Evolutionary conservation across 176 grass and related monocot genomes (phyloP).

Genomic region (Bolboschoenus planiculmis): DNA sequence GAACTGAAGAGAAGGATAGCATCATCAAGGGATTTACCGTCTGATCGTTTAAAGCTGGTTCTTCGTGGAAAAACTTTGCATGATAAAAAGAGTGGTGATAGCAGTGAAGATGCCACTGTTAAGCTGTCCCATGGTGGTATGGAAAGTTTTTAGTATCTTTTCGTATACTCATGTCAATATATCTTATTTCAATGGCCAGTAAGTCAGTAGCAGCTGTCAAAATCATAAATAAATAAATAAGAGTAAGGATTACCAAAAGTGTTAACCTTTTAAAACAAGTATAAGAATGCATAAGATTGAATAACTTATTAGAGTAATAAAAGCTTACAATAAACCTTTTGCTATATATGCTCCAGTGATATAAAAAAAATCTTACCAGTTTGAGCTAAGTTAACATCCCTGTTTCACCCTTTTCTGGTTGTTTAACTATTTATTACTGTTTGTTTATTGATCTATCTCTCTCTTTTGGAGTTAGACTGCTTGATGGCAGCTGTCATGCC

Average conservation of each 20-base stretch:
- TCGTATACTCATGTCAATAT: background rate
- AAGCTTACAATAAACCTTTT: background rate
- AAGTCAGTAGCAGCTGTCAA: background rate
- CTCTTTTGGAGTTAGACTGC: slow-evolving; percentile 20
- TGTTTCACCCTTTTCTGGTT: background rate
- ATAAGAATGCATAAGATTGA: background rate
- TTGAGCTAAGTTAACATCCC: background rate
- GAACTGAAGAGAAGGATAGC: slow-evolving; percentile 56
- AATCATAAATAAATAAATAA: background rate
- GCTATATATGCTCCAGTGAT: background rate
- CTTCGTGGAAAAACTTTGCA: slow-evolving; percentile 50
- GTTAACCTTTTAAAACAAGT: background rate
- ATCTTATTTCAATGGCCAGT: background rate
- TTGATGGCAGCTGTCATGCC: slow-evolving; percentile 36
- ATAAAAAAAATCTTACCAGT: background rate
- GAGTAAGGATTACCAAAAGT: background rate
- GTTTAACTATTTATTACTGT: background rate
- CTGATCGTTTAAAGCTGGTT: slow-evolving; percentile 62
- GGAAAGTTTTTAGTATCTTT: background rate
- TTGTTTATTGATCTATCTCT: slow-evolving; percentile 1
- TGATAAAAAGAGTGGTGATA: slow-evolving; percentile 19
- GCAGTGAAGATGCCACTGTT: slow-evolving; percentile 32
- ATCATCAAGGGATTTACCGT: slow-evolving; percentile 32
- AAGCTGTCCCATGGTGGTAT: slow-evolving; percentile 41
- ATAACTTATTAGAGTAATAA: background rate